Evolutionary conservation across 1,139 yeast genomes (phyloP).

Genomic region (Zygosaccharomyces sapae): DNA sequence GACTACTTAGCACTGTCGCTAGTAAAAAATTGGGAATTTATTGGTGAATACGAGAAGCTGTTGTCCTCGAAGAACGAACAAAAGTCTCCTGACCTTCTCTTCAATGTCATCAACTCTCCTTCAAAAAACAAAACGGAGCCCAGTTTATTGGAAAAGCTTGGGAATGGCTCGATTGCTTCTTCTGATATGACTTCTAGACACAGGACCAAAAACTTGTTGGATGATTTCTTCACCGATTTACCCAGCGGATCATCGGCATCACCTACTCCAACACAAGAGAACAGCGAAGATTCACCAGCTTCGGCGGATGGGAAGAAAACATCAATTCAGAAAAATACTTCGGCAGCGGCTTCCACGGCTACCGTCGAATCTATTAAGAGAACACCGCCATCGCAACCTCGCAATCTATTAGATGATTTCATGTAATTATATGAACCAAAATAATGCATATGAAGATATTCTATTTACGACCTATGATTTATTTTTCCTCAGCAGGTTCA

Average conservation of each 20-base stretch:
- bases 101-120: constrained; percentile 20
- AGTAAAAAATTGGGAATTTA: constrained; percentile 66
- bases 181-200: background rate
- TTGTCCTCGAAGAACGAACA: constrained; percentile 6
- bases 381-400: constrained; percentile 14
- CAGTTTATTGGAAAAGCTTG: constrained; percentile 32
- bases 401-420: constrained; percentile 32
- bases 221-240: constrained; percentile 5
- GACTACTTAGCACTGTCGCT: constrained; percentile 67
- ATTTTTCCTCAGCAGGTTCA: constrained; percentile 7
- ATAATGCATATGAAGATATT: constrained; percentile 1
- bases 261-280: background rate
- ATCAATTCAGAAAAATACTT: background rate
- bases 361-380: constrained; percentile 2
- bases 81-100: constrained; percentile 14
- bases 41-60: constrained; percentile 26
- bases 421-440: constrained; percentile 19
- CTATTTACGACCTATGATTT: background rate
- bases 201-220: constrained; percentile 10
- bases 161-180: constrained; percentile 2
- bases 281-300: background rate
- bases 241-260: constrained; percentile 2
- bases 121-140: constrained; percentile 25
- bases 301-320: no score
- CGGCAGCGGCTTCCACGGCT: background rate